Evolutionary conservation across 495 filamentous ascomycete species (phyloP).

Genomic region (Penicillium cosmopolitanum): DNA sequence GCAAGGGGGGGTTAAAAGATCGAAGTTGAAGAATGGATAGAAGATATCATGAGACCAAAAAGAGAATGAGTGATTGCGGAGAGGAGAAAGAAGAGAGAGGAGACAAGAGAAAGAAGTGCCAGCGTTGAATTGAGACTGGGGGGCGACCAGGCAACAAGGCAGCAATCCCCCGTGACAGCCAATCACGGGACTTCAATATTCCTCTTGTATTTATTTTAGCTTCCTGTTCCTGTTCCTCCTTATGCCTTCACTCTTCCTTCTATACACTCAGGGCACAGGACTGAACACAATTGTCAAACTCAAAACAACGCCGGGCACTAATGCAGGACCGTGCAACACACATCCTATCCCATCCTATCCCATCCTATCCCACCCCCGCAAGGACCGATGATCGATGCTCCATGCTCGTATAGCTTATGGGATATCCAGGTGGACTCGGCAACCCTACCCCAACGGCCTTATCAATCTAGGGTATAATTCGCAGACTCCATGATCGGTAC

Average conservation of each 20-base stretch:
- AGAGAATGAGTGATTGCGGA: background rate
- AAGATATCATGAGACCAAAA: background rate
- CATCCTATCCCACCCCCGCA: constrained; percentile 13
- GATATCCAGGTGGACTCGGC: background rate
- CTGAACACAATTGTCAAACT: constrained; percentile 1
- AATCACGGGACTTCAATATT: constrained; percentile 16
- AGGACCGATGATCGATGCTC: constrained; percentile 4
- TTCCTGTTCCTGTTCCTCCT: background rate
- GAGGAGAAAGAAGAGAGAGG: constrained; percentile 6
- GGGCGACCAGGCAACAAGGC: constrained; percentile 9
- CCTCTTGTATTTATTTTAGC: background rate
- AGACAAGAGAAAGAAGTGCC: constrained; percentile 1
- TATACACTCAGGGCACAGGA: background rate
- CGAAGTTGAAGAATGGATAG: background rate
- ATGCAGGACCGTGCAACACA: constrained; percentile 14
- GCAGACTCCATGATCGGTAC: no score
- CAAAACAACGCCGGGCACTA: constrained; percentile 6
- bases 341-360: constrained; percentile 6
- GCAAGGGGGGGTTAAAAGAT: background rate
- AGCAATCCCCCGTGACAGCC: constrained; percentile 4
- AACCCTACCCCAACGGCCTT: no score
- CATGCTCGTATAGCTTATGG: background rate
- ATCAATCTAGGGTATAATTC: no score
- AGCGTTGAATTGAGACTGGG: background rate
- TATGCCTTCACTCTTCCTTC: background rate